Percentiles rank a stretch among this genome's conserved stretches.
These are phyloP conservation scores for Chaetomidium leptoderma DNA, from an alignment of 495 filamentous ascomycete species.

Conservation along the genomic window DNA sequence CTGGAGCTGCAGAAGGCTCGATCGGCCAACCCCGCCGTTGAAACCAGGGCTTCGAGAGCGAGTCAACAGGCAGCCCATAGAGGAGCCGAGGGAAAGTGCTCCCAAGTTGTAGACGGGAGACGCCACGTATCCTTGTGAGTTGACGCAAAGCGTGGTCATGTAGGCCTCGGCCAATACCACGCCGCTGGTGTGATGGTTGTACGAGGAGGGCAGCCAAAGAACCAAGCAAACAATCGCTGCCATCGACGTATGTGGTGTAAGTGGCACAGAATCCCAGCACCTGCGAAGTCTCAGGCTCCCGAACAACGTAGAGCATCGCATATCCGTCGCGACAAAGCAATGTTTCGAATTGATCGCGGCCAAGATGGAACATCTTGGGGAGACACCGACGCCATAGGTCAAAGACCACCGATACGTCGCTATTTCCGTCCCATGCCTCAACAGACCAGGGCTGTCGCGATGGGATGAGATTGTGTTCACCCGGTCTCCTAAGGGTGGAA, in stretches of 20 bases:
- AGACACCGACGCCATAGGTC: conserved; percentile 51
- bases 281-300: conserved; percentile 45
- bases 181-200: conserved; percentile 46
- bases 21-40: conserved; percentile 53
- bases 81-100: conserved; percentile 58
- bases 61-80: conserved; percentile 50
- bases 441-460: conserved; percentile 44
- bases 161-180: conserved; percentile 54
- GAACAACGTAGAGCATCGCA: conserved; percentile 58
- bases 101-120: conserved; percentile 54
- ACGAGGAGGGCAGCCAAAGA: conserved; percentile 56
- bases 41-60: conserved; percentile 52
- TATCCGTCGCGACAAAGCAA: conserved; percentile 56
- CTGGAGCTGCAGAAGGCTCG: conserved; percentile 33
- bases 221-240: conserved; percentile 50
- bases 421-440: conserved; percentile 43
- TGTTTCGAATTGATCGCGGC: conserved; percentile 42
- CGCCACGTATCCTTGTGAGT: conserved; percentile 49
- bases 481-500: conserved; percentile 10
- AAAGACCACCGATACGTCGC: conserved; percentile 39
- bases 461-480: conserved; percentile 33
- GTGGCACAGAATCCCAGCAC: conserved; percentile 57
- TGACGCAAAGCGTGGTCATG: conserved; percentile 52
- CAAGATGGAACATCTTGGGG: conserved; percentile 41
- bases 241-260: conserved; percentile 53